These are phyloP conservation scores for Scutellaria baicalensis DNA, from an alignment of 257 asterid species.

Conservation along the genomic window DNA sequence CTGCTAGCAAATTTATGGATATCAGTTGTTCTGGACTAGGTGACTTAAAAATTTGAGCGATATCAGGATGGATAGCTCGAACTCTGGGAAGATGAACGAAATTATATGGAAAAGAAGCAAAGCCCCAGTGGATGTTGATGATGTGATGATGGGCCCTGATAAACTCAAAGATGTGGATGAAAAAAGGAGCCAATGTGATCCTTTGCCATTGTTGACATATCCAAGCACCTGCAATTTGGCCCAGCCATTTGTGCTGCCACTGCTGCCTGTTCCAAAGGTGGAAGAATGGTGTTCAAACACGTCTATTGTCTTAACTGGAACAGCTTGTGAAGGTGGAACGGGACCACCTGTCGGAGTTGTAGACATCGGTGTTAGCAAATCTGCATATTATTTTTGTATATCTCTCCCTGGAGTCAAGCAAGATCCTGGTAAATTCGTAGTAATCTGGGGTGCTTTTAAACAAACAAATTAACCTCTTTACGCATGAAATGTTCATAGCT, in stretches of 20 bases:
- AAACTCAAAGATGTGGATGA: constrained; percentile 18
- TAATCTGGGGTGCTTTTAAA: background rate
- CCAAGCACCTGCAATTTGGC: background rate
- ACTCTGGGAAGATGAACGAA: constrained; percentile 26
- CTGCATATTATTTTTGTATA: constrained; percentile 68
- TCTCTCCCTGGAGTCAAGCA: constrained; percentile 91
- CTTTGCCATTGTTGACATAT: constrained; percentile 21
- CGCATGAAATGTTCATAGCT: too few relatives aligned
- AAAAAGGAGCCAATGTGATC: constrained; percentile 21
- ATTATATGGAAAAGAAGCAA: constrained; percentile 34
- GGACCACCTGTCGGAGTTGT: constrained; percentile 77
- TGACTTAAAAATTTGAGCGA: background rate
- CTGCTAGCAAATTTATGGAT: background rate
- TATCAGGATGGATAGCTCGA: constrained; percentile 33
- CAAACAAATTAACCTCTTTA: background rate
- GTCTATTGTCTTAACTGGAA: constrained; percentile 48
- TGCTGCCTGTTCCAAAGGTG: constrained; percentile 41
- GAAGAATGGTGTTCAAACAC: constrained; percentile 33
- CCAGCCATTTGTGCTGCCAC: constrained; percentile 45
- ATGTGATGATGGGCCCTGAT: constrained; percentile 8
- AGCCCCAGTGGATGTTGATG: constrained; percentile 7
- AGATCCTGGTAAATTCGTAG: constrained; percentile 54
- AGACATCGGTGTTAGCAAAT: constrained; percentile 59
- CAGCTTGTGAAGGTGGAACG: constrained; percentile 40
- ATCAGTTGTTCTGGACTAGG: constrained; percentile 3